Evolutionary conservation across 2,329 filamentous ascomycete genomes (phyloP).

Genomic region (Diplodia mutila): DNA sequence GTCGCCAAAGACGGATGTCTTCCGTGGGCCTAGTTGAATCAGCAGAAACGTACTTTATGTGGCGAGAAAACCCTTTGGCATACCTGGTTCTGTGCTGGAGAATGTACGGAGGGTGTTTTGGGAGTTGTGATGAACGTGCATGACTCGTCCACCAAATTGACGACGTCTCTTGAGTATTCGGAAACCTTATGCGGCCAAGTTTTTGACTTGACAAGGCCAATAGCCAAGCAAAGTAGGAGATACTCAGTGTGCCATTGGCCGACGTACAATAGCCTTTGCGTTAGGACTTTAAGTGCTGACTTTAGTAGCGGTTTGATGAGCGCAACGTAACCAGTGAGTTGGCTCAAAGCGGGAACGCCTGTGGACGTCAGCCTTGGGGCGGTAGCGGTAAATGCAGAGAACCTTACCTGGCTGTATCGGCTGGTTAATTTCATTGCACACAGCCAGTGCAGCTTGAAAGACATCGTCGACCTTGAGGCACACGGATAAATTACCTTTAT

Average conservation of each 20-base stretch:
- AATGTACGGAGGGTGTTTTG: background rate
- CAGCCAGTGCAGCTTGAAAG: constrained; percentile 1
- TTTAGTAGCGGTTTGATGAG: constrained; percentile 6
- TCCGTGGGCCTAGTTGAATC: background rate
- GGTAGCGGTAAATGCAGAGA: no score
- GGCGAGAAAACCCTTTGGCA: no score
- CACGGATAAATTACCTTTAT: background rate
- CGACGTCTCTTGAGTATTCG: background rate
- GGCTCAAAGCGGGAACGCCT: background rate
- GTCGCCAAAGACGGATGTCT: background rate
- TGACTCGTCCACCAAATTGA: background rate
- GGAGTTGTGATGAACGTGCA: constrained; percentile 14
- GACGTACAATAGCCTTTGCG: background rate
- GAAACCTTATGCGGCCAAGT: constrained; percentile 5
- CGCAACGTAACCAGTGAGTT: background rate
- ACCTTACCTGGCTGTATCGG: background rate
- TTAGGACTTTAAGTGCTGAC: background rate
- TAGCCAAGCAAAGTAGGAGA: constrained; percentile 2
- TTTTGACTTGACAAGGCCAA: constrained; percentile 2
- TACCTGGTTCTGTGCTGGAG: background rate
- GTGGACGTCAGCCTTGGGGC: background rate
- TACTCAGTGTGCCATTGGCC: constrained; percentile 15
- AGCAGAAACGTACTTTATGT: background rate
- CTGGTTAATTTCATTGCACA: constrained; percentile 14
- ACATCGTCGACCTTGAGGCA: constrained; percentile 14